Evolutionary conservation across 768 basidiomycete species (phyloP).

Genomic region (Serendipita indica): DNA sequence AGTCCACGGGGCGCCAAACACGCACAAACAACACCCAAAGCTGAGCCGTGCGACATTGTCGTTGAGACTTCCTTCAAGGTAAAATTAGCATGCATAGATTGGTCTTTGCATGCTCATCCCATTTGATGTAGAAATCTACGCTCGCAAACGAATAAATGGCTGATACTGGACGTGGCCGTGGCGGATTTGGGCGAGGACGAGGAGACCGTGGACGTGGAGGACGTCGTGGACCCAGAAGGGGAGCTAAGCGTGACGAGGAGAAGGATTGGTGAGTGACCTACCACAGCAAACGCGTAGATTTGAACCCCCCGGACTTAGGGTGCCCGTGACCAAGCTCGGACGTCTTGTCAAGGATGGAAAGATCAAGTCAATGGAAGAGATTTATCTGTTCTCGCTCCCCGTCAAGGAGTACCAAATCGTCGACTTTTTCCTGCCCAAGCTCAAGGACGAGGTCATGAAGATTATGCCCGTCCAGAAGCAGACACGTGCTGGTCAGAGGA

Average conservation of each 20-base stretch:
- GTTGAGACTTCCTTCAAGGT: background rate
- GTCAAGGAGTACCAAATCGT: slow-evolving; percentile 99
- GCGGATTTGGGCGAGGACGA: slow-evolving; percentile 78
- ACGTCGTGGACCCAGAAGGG: slow-evolving; percentile 74
- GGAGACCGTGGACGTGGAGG: slow-evolving; percentile 29
- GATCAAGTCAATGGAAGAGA: slow-evolving; percentile 99
- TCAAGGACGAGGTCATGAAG: slow-evolving; percentile 99
- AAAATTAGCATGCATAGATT: background rate
- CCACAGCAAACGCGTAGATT: background rate
- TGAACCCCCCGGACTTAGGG: slow-evolving; percentile 34
- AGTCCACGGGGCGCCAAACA: slow-evolving; percentile 1
- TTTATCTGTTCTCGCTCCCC: slow-evolving; percentile 99
- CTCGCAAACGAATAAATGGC: slow-evolving; percentile 61
- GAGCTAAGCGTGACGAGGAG: slow-evolving; percentile 98
- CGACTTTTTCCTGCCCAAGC: slow-evolving; percentile 96
- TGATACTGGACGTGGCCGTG: slow-evolving; percentile 77
- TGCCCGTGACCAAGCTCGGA: slow-evolving; percentile 96
- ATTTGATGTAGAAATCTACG: too few relatives aligned
- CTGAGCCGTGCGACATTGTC: background rate
- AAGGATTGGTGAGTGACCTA: slow-evolving; percentile 80
- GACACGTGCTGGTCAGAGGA: slow-evolving; percentile 97
- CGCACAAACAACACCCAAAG: background rate
- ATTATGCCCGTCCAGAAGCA: slow-evolving; percentile 99
- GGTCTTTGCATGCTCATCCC: too few relatives aligned
- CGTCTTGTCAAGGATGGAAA: slow-evolving; percentile 99